Base-by-base conservation (phyloP, 2,329 filamentous ascomycete species). In the Intubia oerlemansii region DNA sequence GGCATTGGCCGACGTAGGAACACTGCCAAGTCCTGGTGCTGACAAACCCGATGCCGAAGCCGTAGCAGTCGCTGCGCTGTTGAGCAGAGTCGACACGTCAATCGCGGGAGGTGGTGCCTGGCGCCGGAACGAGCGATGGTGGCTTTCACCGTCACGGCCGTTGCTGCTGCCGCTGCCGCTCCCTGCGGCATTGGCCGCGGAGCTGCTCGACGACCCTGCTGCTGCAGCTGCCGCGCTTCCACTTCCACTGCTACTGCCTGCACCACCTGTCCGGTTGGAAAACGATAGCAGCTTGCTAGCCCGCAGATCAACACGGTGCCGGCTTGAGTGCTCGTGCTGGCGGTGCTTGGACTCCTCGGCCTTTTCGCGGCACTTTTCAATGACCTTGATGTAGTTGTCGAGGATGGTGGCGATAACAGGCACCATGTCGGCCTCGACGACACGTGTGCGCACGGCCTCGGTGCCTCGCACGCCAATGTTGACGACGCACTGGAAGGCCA, bases 341-440 rank as follows among this genome's bases (percentile, higher is more conserved):
- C n/a, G n/a, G n/a, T n/a, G n/a, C 44, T 90, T 88, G 31, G 69
- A 65, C 45, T 92, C 68, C 43, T 93, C 82, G 17, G 73, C 73
- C 53, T 80, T 79, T 47, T 88, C 80, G 36, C 80, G 75, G 47
- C 78, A 80, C 51, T 82, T 85, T 42, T 95, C 85, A 38, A 93
- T 73, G 34, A 93, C 81, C 46, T 90, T 82, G 55, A 93, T 85
- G 53, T 98, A 98, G 52, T 95, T 95, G 54, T 93, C 82, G 35
- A 98, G 69, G 30, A 98, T 92, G 27, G 88, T 95, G 31, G 88
- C 88, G 43, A 98, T 93, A 42, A 98, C 88, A 3, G 88, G 88
- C 4, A 98, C 88, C 79, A 98, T 93, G 51, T 98, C 88, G 37
- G 88, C 88, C 54, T 98, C 88, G 29, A 98, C 88, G 3, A 98